Percentiles rank a stretch among this genome's conserved stretches.
phyloP scores from a whole-genome alignment of 2,329 filamentous ascomycete genomes.

The Trichophyton verrucosum region DNA sequence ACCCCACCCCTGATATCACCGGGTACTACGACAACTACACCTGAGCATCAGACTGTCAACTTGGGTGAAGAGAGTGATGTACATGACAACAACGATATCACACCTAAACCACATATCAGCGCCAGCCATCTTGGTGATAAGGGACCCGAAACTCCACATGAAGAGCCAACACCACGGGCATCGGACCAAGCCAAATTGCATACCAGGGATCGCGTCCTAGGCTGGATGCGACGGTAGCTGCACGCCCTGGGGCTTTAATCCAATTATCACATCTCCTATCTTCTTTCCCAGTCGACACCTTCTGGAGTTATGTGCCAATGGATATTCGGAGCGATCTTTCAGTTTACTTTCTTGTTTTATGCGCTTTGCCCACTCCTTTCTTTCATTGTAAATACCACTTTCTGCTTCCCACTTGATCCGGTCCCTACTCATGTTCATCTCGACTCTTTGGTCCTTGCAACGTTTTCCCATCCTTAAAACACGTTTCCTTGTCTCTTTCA shows the following conservation, averaged over 20 bases:
- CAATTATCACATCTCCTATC: not conserved
- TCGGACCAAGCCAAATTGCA: constrained; percentile 8
- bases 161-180: constrained; percentile 10
- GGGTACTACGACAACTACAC: constrained; percentile 16
- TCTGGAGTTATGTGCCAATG: constrained; percentile 6
- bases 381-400: constrained; percentile 1
- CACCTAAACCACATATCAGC: constrained; percentile 7
- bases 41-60: not conserved
- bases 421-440: not conserved
- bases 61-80: not conserved
- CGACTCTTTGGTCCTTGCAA: not conserved
- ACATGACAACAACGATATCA: constrained; percentile 8
- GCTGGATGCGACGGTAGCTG: constrained; percentile 12
- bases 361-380: not conserved
- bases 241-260: not conserved
- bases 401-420: not conserved
- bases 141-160: not conserved
- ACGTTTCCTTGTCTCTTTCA: not conserved
- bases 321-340: constrained; percentile 3
- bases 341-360: not conserved
- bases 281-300: not conserved
- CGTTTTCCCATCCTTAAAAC: not conserved
- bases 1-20: constrained; percentile 7
- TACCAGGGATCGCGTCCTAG: constrained; percentile 11
- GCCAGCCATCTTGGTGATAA: not conserved